Percentiles rank a stretch among this genome's conserved stretches.
phyloP scores from a whole-genome alignment of 345 rosid genomes.

The Arabidopsis arenosa region DNA sequence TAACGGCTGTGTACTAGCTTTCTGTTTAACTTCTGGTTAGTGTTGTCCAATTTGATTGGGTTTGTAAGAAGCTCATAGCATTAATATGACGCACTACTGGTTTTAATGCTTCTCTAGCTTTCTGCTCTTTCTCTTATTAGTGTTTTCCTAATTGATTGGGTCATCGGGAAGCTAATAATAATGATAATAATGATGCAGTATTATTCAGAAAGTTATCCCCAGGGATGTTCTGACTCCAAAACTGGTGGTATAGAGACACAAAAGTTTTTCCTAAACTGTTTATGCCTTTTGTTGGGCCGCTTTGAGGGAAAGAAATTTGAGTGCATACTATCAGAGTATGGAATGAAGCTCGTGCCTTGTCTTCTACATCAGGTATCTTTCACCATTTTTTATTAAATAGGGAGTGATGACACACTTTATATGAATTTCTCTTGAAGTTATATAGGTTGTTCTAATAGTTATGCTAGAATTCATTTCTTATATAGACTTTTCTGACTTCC shows the following conservation, averaged over 20 bases:
- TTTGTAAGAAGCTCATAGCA: slow-evolving; percentile 12
- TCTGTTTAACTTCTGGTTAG: neutral
- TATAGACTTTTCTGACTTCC: slow-evolving; percentile 13
- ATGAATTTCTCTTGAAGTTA: slow-evolving; percentile 18
- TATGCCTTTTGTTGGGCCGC: slow-evolving; percentile 93
- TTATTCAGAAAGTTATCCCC: slow-evolving; percentile 58
- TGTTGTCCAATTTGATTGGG: neutral
- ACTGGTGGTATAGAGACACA: slow-evolving; percentile 66
- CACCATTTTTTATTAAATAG: neutral
- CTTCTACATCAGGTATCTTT: slow-evolving; percentile 74
- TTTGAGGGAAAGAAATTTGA: slow-evolving; percentile 71
- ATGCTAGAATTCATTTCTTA: neutral
- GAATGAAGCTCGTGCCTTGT: slow-evolving; percentile 63
- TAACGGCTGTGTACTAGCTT: slow-evolving; percentile 6
- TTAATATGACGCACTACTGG: slow-evolving; percentile 17
- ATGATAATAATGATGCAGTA: slow-evolving; percentile 54
- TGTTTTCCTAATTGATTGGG: slow-evolving; percentile 34
- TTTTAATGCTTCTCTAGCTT: slow-evolving; percentile 28
- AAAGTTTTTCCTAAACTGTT: slow-evolving; percentile 79
- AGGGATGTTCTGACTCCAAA: slow-evolving; percentile 53
- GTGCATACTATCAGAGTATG: slow-evolving; percentile 59
- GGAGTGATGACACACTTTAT: slow-evolving; percentile 26
- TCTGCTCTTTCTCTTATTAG: slow-evolving; percentile 10
- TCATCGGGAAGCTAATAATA: slow-evolving; percentile 46
- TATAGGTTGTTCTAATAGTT: slow-evolving; percentile 7